These are phyloP conservation scores for Coemansia sp. DNA, from an alignment of 371 early-diverging fungal genomes.

Conservation along the genomic window DNA sequence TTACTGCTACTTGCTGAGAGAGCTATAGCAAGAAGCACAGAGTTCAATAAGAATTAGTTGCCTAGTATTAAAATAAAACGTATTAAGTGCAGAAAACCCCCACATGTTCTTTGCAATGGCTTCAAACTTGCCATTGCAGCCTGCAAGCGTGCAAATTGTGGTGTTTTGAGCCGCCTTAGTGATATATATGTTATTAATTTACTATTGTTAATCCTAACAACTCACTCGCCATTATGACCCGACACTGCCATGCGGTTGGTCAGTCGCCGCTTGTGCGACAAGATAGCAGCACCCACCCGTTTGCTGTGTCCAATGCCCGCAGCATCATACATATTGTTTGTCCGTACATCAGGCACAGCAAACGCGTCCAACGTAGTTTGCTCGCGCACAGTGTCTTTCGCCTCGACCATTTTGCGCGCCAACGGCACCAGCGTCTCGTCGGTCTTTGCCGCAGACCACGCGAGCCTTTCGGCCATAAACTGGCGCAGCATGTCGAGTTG, in stretches of 20 bases:
- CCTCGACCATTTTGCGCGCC: constrained; percentile 61
- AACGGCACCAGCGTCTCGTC: constrained; percentile 76
- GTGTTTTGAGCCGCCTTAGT: not conserved
- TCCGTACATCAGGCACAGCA: not conserved
- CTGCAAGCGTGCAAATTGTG: too few species aligned
- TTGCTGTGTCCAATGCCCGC: constrained; percentile 30
- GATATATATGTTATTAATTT: too few species aligned
- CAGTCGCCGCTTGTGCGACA: constrained; percentile 20
- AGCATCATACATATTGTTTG: not conserved
- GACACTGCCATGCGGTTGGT: not conserved
- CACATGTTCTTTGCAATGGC: too few species aligned
- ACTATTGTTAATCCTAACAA: not conserved
- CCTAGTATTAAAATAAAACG: too few species aligned
- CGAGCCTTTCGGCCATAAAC: constrained; percentile 58
- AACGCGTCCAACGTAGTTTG: constrained; percentile 37
- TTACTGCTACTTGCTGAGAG: too few species aligned
- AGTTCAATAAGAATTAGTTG: too few species aligned
- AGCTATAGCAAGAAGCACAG: too few species aligned
- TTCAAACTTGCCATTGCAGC: too few species aligned
- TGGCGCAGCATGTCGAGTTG: constrained; percentile 74
- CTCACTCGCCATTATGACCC: not conserved
- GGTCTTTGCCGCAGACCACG: constrained; percentile 58
- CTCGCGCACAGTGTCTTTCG: not conserved
- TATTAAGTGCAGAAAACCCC: too few species aligned
- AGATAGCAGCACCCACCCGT: constrained; percentile 38